Evolutionary conservation across 179 eudicot species (phyloP), one percentile per base, ranked within the genome.

Genomic region (Camellia oleifera): DNA sequence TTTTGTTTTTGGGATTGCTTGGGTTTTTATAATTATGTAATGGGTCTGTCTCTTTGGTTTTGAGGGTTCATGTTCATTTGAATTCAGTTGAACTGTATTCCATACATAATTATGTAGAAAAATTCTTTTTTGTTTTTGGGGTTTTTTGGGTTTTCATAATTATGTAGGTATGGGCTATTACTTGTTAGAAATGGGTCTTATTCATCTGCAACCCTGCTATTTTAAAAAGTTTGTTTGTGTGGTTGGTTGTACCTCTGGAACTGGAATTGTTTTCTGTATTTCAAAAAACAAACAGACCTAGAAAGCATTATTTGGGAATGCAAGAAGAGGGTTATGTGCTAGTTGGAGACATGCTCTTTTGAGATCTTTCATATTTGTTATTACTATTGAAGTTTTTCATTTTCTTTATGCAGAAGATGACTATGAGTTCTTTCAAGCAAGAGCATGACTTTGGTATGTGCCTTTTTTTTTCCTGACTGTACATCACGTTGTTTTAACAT

Each of bases 391-490:
- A 14, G 8, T 54, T 69, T 78, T 42, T 77, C 13, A 5, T 12
- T n/a, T 45, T n/a, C 44, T 46, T 77, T 78, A 2, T 78, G 54
- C 75, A 68, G 75, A 78, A 18, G 53, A 86, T 86, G 86, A 81
- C 86, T 20, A 83, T 32, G 64, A 81, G 88, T 72, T 78, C 23
- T 50, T 86, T 86, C 84, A 86, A 86, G 84, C 86, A 80, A 77
- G 88, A 81, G 13, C 86, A 86, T 71, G 88, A 83, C 18, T 76
- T 86, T 70, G 88, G 86, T 86, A 77, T 5, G 78, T 69, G 15
- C 40, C 40, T 32, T 32, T 1, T 32, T 4, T 63, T 18, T 76
- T 23, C 32, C 76, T 14, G 20, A 46, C 46, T 74, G 44, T 2
- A 17, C 50, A 40, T 5, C 52, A 17, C 15, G 40, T 2, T 58